Evolutionary conservation across 2,329 filamentous ascomycete species (phyloP), one percentile per base, ranked within the genome.

Genomic region (Furcasterigmium sp.): DNA sequence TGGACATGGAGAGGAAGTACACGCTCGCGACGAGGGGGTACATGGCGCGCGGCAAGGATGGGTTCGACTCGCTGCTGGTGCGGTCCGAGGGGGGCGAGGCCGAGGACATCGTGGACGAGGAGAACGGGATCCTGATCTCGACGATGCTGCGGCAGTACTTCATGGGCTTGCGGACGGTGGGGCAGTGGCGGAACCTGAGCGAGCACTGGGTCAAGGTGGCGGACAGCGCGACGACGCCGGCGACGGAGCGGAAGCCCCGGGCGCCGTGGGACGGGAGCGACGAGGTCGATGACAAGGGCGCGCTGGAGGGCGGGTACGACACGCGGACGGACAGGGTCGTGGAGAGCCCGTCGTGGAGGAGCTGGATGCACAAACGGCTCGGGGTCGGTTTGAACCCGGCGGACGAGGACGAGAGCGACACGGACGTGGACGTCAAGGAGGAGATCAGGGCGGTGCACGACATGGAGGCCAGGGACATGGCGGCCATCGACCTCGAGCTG

Each of bases 61-160:
- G 90, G 2, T 95, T 85, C 63, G 78, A 76, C 2, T 83, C 83
- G 37, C 73, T 95, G 1, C 75, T 91, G n/a, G 79, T 88, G 25
- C 67, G 85, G 51, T 78, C 82, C 3, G 84, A 88, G 60, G 90
- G 90, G 20, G 89, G 89, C 14, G 67, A 76, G 4, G 85, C 84
- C 2, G 82, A 89, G 52, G 87, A 91, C 57, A 67, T 95, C 14
- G 83, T 95, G 5, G 82, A 81, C 23, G 89, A 95, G 56, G 90
- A 96, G 59, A 91, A 87, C 52, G 91, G 90, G 4, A 82, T 94
- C 14, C 73, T 95, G 44, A 87, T 95, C 54, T 90, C 85, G 39
- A 87, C 86, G 57, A 83, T 96, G 60, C 73, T 96, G 17, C 80
- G 90, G 11, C 90, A 95, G 59, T 95, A 95, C 63, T 95, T 95